A percentile compares a stretch with the other conserved stretches of the same genome.
phyloP scores from a whole-genome alignment of 192 early-diverging fungal species.

The Ramicandelaber brevisporus region DNA sequence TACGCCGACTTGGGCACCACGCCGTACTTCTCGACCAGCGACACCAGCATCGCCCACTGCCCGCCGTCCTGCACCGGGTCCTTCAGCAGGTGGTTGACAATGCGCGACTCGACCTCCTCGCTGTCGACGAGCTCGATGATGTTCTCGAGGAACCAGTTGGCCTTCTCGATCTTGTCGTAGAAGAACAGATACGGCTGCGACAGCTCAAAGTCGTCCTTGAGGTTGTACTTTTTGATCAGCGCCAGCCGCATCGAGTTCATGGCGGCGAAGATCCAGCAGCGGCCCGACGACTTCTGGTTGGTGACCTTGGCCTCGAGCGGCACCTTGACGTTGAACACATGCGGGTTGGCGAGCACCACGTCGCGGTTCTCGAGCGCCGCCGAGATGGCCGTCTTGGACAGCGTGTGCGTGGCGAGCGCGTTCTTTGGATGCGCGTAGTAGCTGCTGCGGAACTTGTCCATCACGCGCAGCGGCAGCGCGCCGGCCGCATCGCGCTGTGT shows the following conservation, averaged over 20 bases:
- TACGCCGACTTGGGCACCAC: conserved; percentile 37
- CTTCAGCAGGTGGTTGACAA: conserved; percentile 38
- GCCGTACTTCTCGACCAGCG: conserved; percentile 47
- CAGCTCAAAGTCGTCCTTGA: conserved; percentile 57
- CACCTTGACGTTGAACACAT: conserved; percentile 27
- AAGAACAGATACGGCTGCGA: conserved; percentile 51
- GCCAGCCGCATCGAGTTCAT: conserved; percentile 39
- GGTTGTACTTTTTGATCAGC: conserved; percentile 45
- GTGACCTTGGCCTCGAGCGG: conserved; percentile 24
- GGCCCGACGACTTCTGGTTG: conserved; percentile 45
- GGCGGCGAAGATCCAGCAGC: conserved; percentile 69
- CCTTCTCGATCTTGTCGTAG: conserved; percentile 58
- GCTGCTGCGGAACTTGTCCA: too few species aligned
- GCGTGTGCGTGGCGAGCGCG: background rate
- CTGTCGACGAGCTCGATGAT: conserved; percentile 35
- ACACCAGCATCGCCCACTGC: conserved; percentile 59
- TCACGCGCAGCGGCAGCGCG: too few species aligned
- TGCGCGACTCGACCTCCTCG: conserved; percentile 30
- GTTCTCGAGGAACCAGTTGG: conserved; percentile 58
- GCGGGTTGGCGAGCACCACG: conserved; percentile 6
- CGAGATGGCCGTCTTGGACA: background rate
- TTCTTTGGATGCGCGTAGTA: conserved; percentile 1
- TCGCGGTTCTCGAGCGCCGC: conserved; percentile 1
- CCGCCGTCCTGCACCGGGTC: conserved; percentile 45
- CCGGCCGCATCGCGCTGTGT: too few species aligned